phyloP scores from a whole-genome alignment of 1,284 basidiomycete species.

The Xerocomus cyaneibrunnescens region DNA sequence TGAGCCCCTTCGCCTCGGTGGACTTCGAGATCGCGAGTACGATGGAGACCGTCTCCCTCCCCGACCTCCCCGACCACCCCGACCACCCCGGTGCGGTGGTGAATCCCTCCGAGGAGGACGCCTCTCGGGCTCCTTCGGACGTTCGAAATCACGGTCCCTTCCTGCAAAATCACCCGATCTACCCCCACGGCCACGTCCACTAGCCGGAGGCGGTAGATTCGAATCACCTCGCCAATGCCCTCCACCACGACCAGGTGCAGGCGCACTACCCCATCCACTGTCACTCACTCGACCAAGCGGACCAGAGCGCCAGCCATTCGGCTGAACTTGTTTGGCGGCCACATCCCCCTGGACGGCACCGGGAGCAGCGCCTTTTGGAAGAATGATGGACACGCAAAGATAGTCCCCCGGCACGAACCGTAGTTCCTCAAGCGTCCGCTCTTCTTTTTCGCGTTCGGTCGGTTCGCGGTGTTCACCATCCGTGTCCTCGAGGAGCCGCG shows the following conservation, averaged over 20 bases:
- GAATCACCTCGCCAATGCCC: constrained; percentile 72
- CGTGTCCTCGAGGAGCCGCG: constrained; percentile 55
- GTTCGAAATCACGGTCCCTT: constrained; percentile 37
- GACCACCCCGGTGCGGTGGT: constrained; percentile 43
- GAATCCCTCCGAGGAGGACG: constrained; percentile 47
- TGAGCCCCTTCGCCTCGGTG: constrained; percentile 33
- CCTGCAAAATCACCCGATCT: constrained; percentile 39
- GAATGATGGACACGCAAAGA: constrained; percentile 63
- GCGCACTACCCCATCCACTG: constrained; percentile 46
- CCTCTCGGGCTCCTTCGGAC: constrained; percentile 34
- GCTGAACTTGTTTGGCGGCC: constrained; percentile 23
- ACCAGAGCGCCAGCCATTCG: constrained; percentile 45
- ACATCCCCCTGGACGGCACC: constrained; percentile 29
- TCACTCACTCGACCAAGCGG: constrained; percentile 42
- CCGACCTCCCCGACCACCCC: constrained; percentile 36
- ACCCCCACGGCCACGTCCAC: constrained; percentile 44
- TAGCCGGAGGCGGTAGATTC: constrained; percentile 42
- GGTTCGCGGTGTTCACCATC: constrained; percentile 42
- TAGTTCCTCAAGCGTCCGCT: constrained; percentile 71
- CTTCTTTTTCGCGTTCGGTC: constrained; percentile 50
- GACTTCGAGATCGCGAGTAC: constrained; percentile 35
- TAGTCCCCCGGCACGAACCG: constrained; percentile 78
- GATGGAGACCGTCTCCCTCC: constrained; percentile 41
- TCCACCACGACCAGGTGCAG: constrained; percentile 48
- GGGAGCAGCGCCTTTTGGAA: constrained; percentile 63